A percentile compares a stretch with the other conserved stretches of the same genome.
These are phyloP conservation scores for Venturia carpophila DNA, from an alignment of 2,329 filamentous ascomycete genomes.

Conservation along the genomic window DNA sequence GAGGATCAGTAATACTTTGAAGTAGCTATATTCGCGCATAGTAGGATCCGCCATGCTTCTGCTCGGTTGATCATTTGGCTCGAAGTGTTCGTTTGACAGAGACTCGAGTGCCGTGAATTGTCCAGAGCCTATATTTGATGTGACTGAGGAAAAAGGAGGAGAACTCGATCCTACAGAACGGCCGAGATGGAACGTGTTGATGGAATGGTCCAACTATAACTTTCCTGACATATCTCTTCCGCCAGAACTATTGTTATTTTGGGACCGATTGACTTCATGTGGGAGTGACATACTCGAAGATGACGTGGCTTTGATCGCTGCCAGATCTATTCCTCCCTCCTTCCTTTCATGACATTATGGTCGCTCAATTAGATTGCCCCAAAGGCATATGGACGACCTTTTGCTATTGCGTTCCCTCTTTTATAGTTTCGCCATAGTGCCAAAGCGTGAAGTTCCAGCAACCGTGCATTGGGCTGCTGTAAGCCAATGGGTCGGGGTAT, in stretches of 20 bases:
- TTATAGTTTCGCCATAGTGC: not conserved
- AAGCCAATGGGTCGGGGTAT: not conserved
- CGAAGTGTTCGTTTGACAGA: not conserved
- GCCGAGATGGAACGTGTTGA: not conserved
- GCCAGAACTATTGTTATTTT: not conserved
- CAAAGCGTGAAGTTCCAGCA: not conserved
- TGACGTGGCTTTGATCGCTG: not conserved
- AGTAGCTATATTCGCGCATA: not conserved
- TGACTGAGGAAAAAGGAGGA: not conserved
- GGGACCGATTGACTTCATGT: not conserved
- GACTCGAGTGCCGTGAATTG: not conserved
- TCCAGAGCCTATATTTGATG: not conserved
- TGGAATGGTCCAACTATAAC: not conserved
- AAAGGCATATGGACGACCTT: not conserved
- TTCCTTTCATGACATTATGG: not conserved
- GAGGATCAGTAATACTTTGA: not conserved
- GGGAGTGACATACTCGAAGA: conserved; percentile 4
- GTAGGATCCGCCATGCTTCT: not conserved
- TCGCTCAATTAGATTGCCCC: not conserved
- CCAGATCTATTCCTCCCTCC: not conserved
- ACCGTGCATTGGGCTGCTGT: not conserved
- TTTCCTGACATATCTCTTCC: not conserved
- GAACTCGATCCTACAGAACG: not conserved
- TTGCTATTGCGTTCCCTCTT: not conserved
- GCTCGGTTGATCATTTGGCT: not conserved